A percentile compares a stretch with the other conserved stretches of the same genome.
phyloP scores from a whole-genome alignment of 1,284 basidiomycete species.

The Agaricales sp. region DNA sequence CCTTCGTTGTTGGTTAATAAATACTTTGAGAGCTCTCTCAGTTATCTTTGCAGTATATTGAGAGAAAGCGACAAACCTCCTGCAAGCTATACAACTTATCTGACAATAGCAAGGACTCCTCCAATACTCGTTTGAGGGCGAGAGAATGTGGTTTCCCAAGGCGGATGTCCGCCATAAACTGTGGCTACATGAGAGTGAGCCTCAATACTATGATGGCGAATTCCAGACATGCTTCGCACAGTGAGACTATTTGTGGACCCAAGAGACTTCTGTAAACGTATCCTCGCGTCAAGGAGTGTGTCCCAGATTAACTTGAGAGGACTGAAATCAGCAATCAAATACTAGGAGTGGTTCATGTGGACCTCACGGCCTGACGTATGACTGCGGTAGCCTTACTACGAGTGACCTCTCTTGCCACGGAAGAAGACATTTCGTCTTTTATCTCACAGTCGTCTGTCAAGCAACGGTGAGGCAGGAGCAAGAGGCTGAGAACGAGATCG shows the following conservation, averaged over 20 bases:
- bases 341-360: too few relatives aligned
- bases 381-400: slow-evolving; percentile 74
- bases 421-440: too few relatives aligned
- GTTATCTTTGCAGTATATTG: slow-evolving; percentile 1
- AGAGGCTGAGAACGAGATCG: too few relatives aligned
- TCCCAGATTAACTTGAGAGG: slow-evolving; percentile 68
- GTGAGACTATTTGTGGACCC: slow-evolving; percentile 54
- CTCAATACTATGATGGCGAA: too few relatives aligned
- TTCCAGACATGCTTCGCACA: too few relatives aligned
- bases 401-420: slow-evolving; percentile 51
- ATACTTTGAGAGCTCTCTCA: slow-evolving; percentile 21
- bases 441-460: too few relatives aligned
- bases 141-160: slow-evolving; percentile 3
- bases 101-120: slow-evolving; percentile 48
- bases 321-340: slow-evolving; percentile 11
- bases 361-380: slow-evolving; percentile 68
- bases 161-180: background rate
- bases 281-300: slow-evolving; percentile 75
- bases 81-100: slow-evolving; percentile 63
- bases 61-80: slow-evolving; percentile 28
- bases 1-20: slow-evolving; percentile 38
- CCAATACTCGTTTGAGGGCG: slow-evolving; percentile 38
- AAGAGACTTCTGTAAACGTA: slow-evolving; percentile 79
- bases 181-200: background rate
- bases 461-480: too few relatives aligned